Base-by-base conservation (phyloP, 805 yeast species). In the Candida palmyrensis region DNA sequence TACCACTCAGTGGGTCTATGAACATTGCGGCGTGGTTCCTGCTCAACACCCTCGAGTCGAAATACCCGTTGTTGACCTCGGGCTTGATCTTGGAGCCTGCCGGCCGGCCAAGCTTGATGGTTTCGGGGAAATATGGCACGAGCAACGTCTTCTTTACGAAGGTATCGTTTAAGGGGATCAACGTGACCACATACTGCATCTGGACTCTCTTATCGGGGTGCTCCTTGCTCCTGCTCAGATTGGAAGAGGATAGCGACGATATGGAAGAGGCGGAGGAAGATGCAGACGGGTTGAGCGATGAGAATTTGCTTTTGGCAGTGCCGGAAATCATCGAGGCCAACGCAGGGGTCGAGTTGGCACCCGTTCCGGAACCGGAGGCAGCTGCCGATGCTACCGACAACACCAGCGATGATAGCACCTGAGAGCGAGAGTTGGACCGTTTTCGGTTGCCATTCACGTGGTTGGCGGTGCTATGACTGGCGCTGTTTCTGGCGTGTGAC, bases 1-100 rank as follows among this genome's bases (percentile, higher is more conserved):
- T 72, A 4, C 89, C 88, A 4, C 64, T 59, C 17, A 55, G 55
- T 12, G 75, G 66, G 44, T 85, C 92, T 23, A 88, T 75, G 64
- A 75, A 85, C 41, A 92, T 62, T 48, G 85, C 90, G 0, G 99
- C 99, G 59, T 92, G 99, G 50, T 85, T 92, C 43, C 99, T 68
- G 13, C 94, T 81, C 29, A 92, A 71, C 8, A 94, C 97, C 18
- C 97, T 68, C 8, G 96, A 86, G 59, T 92, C 97, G 51, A 92
- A 92, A 54, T 74, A 89, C 1, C 97, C 98, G 53, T 94, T 94
- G 23, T 83, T 80, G 2, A 84, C 65, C 40, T 70, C 75, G 23
- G 76, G 77, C 36, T 69, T 67, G 29, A 70, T 66, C 40, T 69
- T 71, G 3, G 84, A 67, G 42, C 82, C 83, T 12, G 84, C 80